Conservation (phyloP, 2,329 filamentous ascomycete genomes). For the Biscogniauxia marginata region DNA sequence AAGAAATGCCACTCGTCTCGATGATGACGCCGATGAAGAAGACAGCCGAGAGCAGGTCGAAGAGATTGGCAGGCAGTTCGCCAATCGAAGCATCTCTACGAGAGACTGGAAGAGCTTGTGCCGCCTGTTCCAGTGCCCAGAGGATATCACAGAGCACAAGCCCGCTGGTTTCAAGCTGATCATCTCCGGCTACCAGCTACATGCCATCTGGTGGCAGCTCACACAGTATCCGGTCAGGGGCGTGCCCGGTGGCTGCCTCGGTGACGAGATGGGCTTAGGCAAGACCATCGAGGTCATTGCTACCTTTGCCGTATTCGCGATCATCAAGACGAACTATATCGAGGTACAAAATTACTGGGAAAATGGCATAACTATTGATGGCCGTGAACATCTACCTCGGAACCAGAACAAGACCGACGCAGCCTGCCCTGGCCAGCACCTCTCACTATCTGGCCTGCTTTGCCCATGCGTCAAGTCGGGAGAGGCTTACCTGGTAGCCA, state of each 20-base stretch:
- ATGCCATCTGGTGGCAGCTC: constrained; percentile 4
- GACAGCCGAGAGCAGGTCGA: neutral
- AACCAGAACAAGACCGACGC: no score
- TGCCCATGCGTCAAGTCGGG: constrained; percentile 1
- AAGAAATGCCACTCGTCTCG: neutral
- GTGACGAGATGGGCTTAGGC: constrained; percentile 2
- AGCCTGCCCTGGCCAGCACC: no score
- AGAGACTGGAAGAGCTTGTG: constrained; percentile 4
- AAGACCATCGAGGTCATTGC: constrained; percentile 2
- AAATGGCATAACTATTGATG: neutral
- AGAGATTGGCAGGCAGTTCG: constrained; percentile 2
- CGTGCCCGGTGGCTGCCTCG: constrained; percentile 2
- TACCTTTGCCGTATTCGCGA: neutral
- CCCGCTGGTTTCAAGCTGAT: constrained; percentile 1
- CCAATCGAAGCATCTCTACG: constrained; percentile 2
- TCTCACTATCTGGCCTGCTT: no score
- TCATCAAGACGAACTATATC: neutral
- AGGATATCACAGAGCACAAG: constrained; percentile 1
- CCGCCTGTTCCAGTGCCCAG: constrained; percentile 5
- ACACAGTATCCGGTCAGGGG: neutral
- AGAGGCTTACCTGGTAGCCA: neutral
- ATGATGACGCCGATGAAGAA: constrained; percentile 2
- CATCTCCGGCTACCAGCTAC: constrained; percentile 5
- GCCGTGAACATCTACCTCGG: neutral
- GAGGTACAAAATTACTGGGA: neutral